Percentiles rank a stretch among this genome's conserved stretches.
Conservation (phyloP, 1,139 yeast genomes). For the Protomyces macrosporus region DNA sequence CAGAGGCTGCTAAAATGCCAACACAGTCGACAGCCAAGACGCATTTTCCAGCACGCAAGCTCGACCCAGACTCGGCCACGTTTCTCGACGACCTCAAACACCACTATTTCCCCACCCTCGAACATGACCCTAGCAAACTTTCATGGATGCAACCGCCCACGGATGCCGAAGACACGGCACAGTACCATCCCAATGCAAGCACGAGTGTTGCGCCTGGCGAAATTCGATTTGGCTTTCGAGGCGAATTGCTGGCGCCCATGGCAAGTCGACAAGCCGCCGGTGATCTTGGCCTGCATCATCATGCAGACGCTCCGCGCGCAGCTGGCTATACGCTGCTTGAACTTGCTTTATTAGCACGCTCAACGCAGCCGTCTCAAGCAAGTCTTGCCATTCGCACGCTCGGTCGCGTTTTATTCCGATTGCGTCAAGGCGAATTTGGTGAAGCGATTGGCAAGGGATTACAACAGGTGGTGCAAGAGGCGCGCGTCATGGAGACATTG, state of each 20-base stretch:
- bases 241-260: slow-evolving; percentile 60
- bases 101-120: slow-evolving; percentile 83
- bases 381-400: slow-evolving; percentile 78
- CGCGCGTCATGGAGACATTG: slow-evolving; percentile 64
- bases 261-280: slow-evolving; percentile 47
- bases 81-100: slow-evolving; percentile 74
- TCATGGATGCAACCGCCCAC: slow-evolving; percentile 79
- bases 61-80: slow-evolving; percentile 19
- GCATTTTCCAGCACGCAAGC: neutral
- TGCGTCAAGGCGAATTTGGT: slow-evolving; percentile 56
- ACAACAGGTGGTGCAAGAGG: slow-evolving; percentile 66
- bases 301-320: slow-evolving; percentile 69
- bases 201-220: slow-evolving; percentile 43
- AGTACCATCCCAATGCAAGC: slow-evolving; percentile 34
- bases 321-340: slow-evolving; percentile 91
- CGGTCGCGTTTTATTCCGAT: slow-evolving; percentile 78
- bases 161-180: slow-evolving; percentile 38
- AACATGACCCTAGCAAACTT: slow-evolving; percentile 71
- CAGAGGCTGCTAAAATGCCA: neutral
- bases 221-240: slow-evolving; percentile 82
- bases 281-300: slow-evolving; percentile 80
- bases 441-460: slow-evolving; percentile 55
- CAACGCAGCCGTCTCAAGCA: slow-evolving; percentile 78
- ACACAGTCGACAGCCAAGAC: neutral
- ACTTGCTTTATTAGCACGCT: slow-evolving; percentile 70